Conservation (phyloP, 805 yeast genomes). For the Osmozyma mogii region DNA sequence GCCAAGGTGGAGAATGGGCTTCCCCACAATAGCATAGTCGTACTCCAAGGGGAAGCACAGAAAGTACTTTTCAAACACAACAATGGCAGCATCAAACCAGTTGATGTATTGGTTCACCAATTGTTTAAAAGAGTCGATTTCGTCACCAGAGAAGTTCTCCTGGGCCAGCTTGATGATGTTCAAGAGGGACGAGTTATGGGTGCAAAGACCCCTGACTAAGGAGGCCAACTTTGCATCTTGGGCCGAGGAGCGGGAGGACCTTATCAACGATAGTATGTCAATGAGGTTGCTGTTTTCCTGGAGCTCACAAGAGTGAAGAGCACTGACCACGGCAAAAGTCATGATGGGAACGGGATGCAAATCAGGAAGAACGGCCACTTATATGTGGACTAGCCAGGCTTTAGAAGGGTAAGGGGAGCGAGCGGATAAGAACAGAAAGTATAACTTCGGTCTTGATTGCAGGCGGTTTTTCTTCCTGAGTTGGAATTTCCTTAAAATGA, state of each 20-base stretch:
- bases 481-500: too few relatives aligned
- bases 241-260: constrained; percentile 20
- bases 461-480: too few relatives aligned
- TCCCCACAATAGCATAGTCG: constrained; percentile 15
- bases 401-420: too few relatives aligned
- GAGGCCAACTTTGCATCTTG: constrained; percentile 18
- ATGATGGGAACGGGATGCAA: constrained; percentile 2
- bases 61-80: constrained; percentile 26
- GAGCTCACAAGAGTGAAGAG: constrained; percentile 19
- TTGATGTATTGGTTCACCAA: constrained; percentile 31
- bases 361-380: too few relatives aligned
- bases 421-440: too few relatives aligned
- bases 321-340: neutral
- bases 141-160: constrained; percentile 7
- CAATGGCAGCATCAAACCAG: constrained; percentile 32
- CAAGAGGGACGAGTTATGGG: constrained; percentile 27
- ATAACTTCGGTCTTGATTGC: too few relatives aligned
- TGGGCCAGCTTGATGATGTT: constrained; percentile 11
- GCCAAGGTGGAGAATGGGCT: constrained; percentile 25
- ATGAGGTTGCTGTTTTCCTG: constrained; percentile 27
- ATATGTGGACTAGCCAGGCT: too few relatives aligned
- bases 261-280: constrained; percentile 25
- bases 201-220: constrained; percentile 31
- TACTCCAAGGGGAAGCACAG: constrained; percentile 11
- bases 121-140: constrained; percentile 19